A percentile compares a stretch with the other conserved stretches of the same genome.
phyloP scores from a whole-genome alignment of 352 stramenopile genomes.

The Phytophthora uliginosa region DNA sequence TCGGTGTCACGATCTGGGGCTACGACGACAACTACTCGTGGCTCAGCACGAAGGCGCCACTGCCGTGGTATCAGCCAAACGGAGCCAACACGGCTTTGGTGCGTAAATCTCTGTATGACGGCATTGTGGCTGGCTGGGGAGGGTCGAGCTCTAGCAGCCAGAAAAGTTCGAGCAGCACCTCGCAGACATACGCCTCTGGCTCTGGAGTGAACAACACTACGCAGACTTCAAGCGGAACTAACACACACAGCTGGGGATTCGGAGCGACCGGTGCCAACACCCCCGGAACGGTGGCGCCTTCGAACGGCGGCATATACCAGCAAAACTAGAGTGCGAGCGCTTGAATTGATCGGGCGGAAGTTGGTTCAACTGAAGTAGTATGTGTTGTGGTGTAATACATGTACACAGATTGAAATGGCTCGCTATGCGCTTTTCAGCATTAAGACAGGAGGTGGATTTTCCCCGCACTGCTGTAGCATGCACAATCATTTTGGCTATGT shows the following conservation, averaged over 20 bases:
- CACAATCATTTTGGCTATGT: conserved; percentile 21
- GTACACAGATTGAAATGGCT: background rate
- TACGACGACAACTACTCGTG: conserved; percentile 41
- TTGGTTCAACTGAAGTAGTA: background rate
- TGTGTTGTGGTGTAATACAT: background rate
- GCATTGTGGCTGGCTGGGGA: conserved; percentile 35
- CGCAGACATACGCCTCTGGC: background rate
- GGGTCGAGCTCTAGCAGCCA: background rate
- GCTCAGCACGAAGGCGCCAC: conserved; percentile 27
- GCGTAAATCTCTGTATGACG: conserved; percentile 38
- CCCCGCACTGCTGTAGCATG: background rate
- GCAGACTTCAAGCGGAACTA: background rate
- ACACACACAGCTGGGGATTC: conserved; percentile 18
- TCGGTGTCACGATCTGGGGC: conserved; percentile 40
- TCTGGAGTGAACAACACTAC: conserved; percentile 4
- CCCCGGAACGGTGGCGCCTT: conserved; percentile 16
- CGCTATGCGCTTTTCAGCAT: background rate
- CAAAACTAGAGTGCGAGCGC: background rate
- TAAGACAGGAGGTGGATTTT: background rate
- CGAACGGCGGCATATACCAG: background rate
- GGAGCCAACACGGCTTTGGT: conserved; percentile 25
- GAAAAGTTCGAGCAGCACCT: background rate
- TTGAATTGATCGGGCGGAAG: background rate
- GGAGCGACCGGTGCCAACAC: conserved; percentile 3
- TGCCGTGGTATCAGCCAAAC: conserved; percentile 36